Conservation (phyloP, 306 rosid genomes). For the Lablab purpureus region DNA sequence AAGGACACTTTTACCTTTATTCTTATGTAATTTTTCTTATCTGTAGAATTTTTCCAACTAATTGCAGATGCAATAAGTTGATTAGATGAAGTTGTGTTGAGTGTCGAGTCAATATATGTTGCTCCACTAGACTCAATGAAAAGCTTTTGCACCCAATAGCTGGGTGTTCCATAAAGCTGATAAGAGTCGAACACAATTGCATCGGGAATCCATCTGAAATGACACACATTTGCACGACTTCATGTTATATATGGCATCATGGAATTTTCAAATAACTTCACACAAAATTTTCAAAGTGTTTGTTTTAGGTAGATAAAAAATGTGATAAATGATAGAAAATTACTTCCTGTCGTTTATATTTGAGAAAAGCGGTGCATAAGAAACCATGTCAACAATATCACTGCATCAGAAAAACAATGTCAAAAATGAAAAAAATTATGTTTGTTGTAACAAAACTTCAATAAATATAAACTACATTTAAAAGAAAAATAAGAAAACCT, state of each 20-base stretch:
- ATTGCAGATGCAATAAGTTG: background rate
- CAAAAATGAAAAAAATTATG: background rate
- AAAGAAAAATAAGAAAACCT: background rate
- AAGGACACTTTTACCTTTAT: conserved; percentile 6
- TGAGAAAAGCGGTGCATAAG: conserved; percentile 4
- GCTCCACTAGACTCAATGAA: conserved; percentile 19
- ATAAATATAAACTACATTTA: background rate
- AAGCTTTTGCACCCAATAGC: conserved; percentile 22
- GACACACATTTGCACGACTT: background rate
- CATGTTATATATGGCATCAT: background rate
- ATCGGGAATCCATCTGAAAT: conserved; percentile 8
- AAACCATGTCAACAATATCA: background rate
- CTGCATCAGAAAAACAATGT: background rate
- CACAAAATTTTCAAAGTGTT: background rate
- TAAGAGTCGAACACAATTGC: conserved; percentile 4
- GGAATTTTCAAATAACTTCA: background rate
- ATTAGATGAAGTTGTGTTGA: background rate
- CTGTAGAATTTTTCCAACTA: background rate
- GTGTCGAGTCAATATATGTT: background rate
- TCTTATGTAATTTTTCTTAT: background rate
- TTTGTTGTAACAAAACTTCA: too few relatives aligned
- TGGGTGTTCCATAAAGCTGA: conserved; percentile 18
- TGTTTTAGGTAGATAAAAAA: background rate
- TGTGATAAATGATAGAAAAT: background rate
- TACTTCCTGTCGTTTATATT: background rate